A percentile compares a stretch with the other conserved stretches of the same genome.
phyloP scores from a whole-genome alignment of 768 basidiomycete species.

The Solioccasus polychromus region DNA sequence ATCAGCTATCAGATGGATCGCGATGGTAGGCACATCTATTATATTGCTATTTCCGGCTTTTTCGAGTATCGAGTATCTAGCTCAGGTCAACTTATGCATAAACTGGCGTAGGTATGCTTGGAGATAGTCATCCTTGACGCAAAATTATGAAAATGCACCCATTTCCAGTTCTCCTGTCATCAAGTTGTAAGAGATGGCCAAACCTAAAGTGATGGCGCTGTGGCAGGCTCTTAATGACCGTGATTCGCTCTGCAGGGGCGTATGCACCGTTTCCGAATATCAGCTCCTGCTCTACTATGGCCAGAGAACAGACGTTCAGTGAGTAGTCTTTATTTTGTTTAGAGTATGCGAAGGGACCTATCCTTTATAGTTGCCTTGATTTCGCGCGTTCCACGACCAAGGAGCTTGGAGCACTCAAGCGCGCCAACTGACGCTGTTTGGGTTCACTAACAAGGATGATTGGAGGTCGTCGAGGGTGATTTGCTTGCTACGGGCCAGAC shows the following conservation, averaged over 20 bases:
- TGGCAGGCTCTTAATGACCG: neutral
- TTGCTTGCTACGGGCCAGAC: no score
- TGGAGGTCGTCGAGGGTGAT: no score
- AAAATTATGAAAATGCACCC: no score
- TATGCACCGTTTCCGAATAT: neutral
- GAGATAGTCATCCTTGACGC: no score
- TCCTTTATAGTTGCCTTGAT: neutral
- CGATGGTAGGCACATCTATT: no score
- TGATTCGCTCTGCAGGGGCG: slow-evolving; percentile 1
- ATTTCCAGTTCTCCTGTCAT: no score
- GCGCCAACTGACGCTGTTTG: no score
- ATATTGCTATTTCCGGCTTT: no score
- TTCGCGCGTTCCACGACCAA: neutral
- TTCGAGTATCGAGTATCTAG: no score
- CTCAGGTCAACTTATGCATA: no score
- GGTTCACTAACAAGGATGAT: slow-evolving; percentile 31
- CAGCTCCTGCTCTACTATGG: slow-evolving; percentile 1
- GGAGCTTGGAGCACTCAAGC: slow-evolving; percentile 24
- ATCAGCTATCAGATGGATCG: no score
- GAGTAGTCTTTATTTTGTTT: neutral
- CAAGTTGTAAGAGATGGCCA: neutral
- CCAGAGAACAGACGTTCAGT: neutral
- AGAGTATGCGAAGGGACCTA: neutral
- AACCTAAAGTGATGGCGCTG: neutral
- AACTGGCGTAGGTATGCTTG: no score